Base-by-base conservation (phyloP, 352 stramenopile genomes). In the Discostella stelligera region DNA sequence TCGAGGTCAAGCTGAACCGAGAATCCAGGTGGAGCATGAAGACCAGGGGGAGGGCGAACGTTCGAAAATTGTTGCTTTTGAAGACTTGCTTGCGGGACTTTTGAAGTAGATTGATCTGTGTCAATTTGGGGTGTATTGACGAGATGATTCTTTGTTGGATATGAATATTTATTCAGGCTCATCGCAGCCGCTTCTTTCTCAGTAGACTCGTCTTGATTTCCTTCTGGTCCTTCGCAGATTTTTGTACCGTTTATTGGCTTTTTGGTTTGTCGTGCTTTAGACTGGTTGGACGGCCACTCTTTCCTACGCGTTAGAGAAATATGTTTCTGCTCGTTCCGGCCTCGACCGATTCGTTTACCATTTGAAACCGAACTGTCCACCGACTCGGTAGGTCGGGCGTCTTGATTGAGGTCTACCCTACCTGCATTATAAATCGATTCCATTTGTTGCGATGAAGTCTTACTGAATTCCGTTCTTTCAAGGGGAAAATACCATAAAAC, bases 21-120 rank as follows among this genome's bases (percentile, higher is more conserved):
- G 66, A 92, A 91, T 69, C 87, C 87, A 75, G 87, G 87, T 30
- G 87, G 87, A 54, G 87, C 79, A 52, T 74, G 54, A n/a, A 92
- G 68, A 14, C 88, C 88, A 53, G 86, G 88, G 54, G 88, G 88
- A 21, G 86, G 86, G 2, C 78, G 75, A 6, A 62, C n/a, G 46
- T 69, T 77, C 11, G 27, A 21, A 50, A 68, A 56, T 65, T 56
- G 30, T 20, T 18, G 27, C 23, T 8, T 8, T 18, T 60, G 49
- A 50, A 13, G n/a, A n/a, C n/a, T n/a, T n/a, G 21, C 16, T 55
- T 5, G 66, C 20, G 3, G 67, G 30, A 63, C 32, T 54, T 60
- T 61, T 37, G 67, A 79, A 20, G 75, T 53, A 46, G 71, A 66
- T 52, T 71, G 56, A 25, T 74, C 73, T 27, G 52, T 30, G 21